Evolutionary conservation across 768 basidiomycete species (phyloP).

Genomic region (Amanita muscaria): DNA sequence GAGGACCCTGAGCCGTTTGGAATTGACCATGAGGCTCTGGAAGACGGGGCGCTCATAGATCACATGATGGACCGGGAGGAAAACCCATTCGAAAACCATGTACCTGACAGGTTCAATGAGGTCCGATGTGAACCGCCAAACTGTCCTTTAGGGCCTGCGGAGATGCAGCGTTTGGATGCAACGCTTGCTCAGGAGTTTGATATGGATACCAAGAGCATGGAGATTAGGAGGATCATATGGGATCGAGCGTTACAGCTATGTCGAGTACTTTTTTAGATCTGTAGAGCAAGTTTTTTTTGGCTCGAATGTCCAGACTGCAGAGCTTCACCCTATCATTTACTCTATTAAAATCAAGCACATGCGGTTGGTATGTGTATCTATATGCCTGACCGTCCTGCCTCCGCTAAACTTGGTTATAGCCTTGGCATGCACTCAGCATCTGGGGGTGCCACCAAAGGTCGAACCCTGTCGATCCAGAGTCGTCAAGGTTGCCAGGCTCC

Average conservation of each 20-base stretch:
- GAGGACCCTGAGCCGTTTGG: slow-evolving; percentile 8
- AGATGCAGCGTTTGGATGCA: not conserved
- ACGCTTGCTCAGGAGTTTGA: not conserved
- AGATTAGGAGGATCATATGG: no score
- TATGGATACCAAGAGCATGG: no score
- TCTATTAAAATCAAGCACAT: no score
- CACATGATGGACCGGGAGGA: not conserved
- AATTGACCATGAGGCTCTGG: slow-evolving; percentile 9
- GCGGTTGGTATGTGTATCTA: no score
- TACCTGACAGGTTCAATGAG: not conserved
- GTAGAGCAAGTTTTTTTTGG: no score
- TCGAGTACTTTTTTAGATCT: no score
- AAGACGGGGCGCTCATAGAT: not conserved
- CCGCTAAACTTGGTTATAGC: not conserved
- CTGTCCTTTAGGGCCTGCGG: not conserved
- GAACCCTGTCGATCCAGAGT: not conserved
- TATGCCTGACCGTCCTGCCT: no score
- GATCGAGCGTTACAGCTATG: no score
- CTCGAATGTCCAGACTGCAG: no score
- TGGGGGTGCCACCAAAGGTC: not conserved
- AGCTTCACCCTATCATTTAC: no score
- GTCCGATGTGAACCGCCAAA: not conserved
- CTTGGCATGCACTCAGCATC: not conserved
- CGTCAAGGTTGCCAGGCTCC: not conserved
- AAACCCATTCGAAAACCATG: not conserved